phyloP scores from a whole-genome alignment of 441 rosid species.

The Erodium trifolium region DNA sequence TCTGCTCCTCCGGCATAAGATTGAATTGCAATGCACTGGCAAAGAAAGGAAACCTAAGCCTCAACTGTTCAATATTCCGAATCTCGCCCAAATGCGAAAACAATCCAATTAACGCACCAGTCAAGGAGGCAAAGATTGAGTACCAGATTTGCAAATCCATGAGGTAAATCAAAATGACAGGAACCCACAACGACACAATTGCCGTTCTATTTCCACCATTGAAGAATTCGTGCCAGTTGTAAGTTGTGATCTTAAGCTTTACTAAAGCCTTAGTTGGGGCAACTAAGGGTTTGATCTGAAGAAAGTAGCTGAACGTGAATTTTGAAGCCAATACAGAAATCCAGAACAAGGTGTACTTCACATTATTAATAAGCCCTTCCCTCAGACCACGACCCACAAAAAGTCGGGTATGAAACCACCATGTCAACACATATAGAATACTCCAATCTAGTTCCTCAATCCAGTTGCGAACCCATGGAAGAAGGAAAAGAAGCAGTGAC shows the following conservation, averaged over 20 bases:
- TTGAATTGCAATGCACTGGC: constrained; percentile 16
- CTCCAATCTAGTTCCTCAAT: constrained; percentile 7
- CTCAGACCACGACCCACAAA: background rate
- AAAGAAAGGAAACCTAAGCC: constrained; percentile 16
- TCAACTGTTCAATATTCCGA: constrained; percentile 21
- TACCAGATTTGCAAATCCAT: constrained; percentile 25
- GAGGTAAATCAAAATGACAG: constrained; percentile 19
- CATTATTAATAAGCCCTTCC: constrained; percentile 8
- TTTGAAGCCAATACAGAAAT: constrained; percentile 14
- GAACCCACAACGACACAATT: constrained; percentile 18
- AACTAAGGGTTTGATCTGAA: constrained; percentile 18
- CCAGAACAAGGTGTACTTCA: constrained; percentile 20
- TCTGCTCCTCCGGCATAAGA: constrained; percentile 15
- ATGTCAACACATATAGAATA: background rate
- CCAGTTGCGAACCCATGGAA: background rate
- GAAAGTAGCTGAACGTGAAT: constrained; percentile 19
- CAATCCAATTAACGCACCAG: constrained; percentile 11
- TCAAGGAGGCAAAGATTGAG: constrained; percentile 15
- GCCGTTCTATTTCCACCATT: constrained; percentile 5
- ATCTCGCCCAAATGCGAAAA: constrained; percentile 22
- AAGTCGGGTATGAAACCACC: constrained; percentile 5
- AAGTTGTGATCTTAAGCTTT: accelerated
- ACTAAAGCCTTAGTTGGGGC: constrained; percentile 14
- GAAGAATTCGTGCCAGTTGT: constrained; percentile 14
- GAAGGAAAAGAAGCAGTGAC: background rate